These are phyloP conservation scores for Penicillium digitatum DNA, from an alignment of 2,329 filamentous ascomycete species.

Conservation along the genomic window DNA sequence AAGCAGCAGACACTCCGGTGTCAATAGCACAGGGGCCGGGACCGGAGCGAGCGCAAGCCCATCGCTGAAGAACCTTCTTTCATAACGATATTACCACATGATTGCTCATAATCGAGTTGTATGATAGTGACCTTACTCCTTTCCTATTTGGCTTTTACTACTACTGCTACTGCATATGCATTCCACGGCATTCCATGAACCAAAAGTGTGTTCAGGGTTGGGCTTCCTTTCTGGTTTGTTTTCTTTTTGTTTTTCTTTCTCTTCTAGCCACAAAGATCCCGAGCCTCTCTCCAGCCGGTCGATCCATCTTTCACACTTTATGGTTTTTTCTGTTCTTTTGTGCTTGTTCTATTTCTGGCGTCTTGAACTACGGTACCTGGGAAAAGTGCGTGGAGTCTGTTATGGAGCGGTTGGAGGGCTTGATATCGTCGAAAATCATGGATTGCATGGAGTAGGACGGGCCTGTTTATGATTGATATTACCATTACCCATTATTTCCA, in stretches of 20 bases:
- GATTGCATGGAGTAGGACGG: constrained; percentile 21
- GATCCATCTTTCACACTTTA: not conserved
- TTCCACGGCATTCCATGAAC: constrained; percentile 5
- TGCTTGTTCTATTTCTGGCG: constrained; percentile 13
- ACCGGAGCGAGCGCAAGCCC: constrained; percentile 72
- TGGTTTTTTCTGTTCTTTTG: constrained; percentile 3
- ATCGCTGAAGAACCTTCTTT: constrained; percentile 69
- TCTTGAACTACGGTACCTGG: constrained; percentile 17
- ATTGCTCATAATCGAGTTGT: constrained; percentile 9
- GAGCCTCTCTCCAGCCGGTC: not conserved
- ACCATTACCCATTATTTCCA: constrained; percentile 16
- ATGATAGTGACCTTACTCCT: constrained; percentile 17
- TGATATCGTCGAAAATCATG: constrained; percentile 8
- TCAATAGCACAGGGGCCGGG: constrained; percentile 28
- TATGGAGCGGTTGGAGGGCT: constrained; percentile 4
- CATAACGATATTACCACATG: constrained; percentile 40
- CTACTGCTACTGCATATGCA: constrained; percentile 13
- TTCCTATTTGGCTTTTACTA: constrained; percentile 17
- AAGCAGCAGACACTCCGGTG: constrained; percentile 27
- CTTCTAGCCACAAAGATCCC: not conserved
- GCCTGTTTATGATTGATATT: constrained; percentile 19
- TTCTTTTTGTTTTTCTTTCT: not conserved
- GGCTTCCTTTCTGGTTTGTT: not conserved
- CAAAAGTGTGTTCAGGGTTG: constrained; percentile 4
- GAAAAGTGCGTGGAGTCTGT: constrained; percentile 14